Evolutionary conservation across 257 asterid genomes (phyloP), one percentile per base, ranked within the genome.

Genomic region (Rhazya stricta): DNA sequence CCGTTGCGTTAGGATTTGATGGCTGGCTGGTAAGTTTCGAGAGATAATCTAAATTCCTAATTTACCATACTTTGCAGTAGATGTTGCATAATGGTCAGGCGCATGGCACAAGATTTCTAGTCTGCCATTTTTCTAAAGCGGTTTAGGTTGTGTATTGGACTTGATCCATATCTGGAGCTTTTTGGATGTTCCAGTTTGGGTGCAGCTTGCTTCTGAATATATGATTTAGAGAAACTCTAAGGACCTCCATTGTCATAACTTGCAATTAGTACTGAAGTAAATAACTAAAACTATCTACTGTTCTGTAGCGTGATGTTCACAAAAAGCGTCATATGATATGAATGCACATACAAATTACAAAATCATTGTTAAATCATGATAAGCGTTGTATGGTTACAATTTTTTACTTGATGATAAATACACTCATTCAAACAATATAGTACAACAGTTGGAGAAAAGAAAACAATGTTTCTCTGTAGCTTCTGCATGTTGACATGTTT

Each of bases 21-120:
- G 99, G 99, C 16, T 94, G 99, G 99, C 91, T 94, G 93, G 99
- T 94, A 86, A 82, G 86, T 74, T 68, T 76, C 36, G 71, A 18
- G n/a, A 8, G 56, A 23, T 5, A 67, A 27, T 41, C 58, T 72
- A 48, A 66, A 56, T 74, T 36, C 30, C 32, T 27, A 13, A 37
- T 37, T 29, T 32, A 23, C 9, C 3, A 0, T 51, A 6, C 41
- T 30, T 29, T 5, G n/a, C 18, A 7, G 57, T 61, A 23, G 56
- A n/a, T n/a, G n/a, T 41, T 27, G 36, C 58, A 50, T 9, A 53
- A 29, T 48, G 30, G 21, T 74, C 30, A 58, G 30, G 19, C 0
- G 19, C 23, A 21, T 27, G 60, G 37, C 2, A 1, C 69, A 25
- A 12, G 60, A 29, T 25, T 41, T 13, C 23, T 29, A 56, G 54